Evolutionary conservation across 768 basidiomycete species (phyloP).

Genomic region (Termitomyces sp.): DNA sequence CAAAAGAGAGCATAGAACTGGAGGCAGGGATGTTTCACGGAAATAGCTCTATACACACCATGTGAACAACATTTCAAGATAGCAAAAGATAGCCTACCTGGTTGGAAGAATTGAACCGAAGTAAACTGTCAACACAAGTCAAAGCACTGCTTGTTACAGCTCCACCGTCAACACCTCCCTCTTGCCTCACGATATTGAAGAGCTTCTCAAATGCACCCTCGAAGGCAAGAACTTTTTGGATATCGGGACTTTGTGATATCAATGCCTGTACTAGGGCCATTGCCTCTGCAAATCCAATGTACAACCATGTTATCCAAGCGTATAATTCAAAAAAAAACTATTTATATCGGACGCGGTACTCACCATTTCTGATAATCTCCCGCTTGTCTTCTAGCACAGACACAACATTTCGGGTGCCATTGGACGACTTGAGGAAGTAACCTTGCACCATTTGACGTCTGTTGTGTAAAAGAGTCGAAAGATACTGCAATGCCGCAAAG

Average conservation of each 20-base stretch:
- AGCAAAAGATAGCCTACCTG: slow-evolving; percentile 52
- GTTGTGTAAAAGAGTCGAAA: slow-evolving; percentile 76
- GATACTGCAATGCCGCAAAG: slow-evolving; percentile 76
- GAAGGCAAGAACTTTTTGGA: slow-evolving; percentile 95
- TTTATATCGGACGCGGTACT: slow-evolving; percentile 16
- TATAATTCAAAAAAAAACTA: neutral
- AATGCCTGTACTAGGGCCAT: slow-evolving; percentile 78
- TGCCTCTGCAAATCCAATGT: slow-evolving; percentile 48
- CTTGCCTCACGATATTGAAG: slow-evolving; percentile 79
- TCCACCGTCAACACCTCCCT: slow-evolving; percentile 91
- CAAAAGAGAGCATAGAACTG: slow-evolving; percentile 60
- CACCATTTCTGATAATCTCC: slow-evolving; percentile 87
- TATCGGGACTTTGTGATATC: slow-evolving; percentile 81
- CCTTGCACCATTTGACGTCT: slow-evolving; percentile 76
- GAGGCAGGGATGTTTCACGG: slow-evolving; percentile 75
- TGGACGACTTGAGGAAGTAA: slow-evolving; percentile 86
- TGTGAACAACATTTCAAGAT: neutral
- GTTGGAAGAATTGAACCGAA: slow-evolving; percentile 92
- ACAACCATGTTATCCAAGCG: neutral
- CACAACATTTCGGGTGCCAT: slow-evolving; percentile 69
- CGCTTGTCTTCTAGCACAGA: slow-evolving; percentile 76
- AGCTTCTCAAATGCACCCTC: slow-evolving; percentile 96
- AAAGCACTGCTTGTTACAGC: slow-evolving; percentile 83
- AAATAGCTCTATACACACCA: slow-evolving; percentile 79
- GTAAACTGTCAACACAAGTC: slow-evolving; percentile 75